phyloP scores from a whole-genome alignment of 2,329 filamentous ascomycete species.

The Colletotrichum liriopes region DNA sequence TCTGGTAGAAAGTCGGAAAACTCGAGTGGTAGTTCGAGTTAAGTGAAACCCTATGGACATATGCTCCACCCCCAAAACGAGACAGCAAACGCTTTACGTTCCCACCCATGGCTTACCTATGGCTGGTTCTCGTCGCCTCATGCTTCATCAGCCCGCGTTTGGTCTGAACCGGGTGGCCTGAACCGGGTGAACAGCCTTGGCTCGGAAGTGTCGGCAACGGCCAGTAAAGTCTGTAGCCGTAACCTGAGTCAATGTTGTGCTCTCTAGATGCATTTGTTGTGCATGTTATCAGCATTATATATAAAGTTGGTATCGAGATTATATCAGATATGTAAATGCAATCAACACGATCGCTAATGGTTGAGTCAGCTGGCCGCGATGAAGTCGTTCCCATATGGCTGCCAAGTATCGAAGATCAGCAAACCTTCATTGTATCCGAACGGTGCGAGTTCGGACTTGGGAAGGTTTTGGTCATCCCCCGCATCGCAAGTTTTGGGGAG shows the following conservation, averaged over 20 bases:
- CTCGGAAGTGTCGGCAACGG: no score
- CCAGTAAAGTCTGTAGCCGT: no score
- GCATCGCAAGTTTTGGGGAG: neutral
- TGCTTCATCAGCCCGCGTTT: no score
- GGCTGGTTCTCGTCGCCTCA: no score
- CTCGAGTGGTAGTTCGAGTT: neutral
- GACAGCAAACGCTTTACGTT: neutral
- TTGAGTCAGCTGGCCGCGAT: neutral
- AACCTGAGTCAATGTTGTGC: no score
- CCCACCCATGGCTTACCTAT: neutral
- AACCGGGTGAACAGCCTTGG: no score
- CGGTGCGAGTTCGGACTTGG: neutral
- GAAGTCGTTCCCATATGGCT: neutral
- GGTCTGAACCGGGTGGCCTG: no score
- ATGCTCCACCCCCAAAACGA: neutral
- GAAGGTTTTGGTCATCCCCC: neutral
- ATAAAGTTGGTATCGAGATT: neutral
- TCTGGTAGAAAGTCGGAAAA: neutral
- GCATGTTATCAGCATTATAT: neutral
- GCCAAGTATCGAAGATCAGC: slow-evolving; percentile 1
- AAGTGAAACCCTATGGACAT: neutral
- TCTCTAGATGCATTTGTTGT: neutral
- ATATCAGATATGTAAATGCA: neutral
- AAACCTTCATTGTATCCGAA: slow-evolving; percentile 2
- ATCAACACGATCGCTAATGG: neutral